Base-by-base conservation (phyloP, 768 basidiomycete genomes). In the Boletus patriciae region DNA sequence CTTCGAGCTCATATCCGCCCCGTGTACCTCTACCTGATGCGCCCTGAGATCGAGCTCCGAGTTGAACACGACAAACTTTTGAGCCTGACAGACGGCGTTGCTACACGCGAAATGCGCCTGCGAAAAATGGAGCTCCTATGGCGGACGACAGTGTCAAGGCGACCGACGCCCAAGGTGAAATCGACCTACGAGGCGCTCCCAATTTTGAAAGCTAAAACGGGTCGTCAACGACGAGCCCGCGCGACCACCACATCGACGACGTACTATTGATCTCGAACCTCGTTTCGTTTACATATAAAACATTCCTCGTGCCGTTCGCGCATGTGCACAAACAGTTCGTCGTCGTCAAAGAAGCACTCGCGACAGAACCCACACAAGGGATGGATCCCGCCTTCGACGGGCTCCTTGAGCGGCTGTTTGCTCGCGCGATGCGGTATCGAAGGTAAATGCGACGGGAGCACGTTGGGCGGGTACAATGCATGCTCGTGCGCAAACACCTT, bases 401-500 rank as follows among this genome's bases (percentile, higher is more conserved):
- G 78, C 6, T 89, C 85, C 57, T 79, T 80, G 15, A 76, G 70
- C 12, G 52, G 66, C 59, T 74, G 76, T 53, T 76, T 78, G 57
- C 74, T 70, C 44, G 69, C 65, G 34, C 74, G 69, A 50, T 74
- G 75, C 23, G 75, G 76, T 67, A 86, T 79, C 0, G 91, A 90
- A 0, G 94, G 94, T 6, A 96, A 77, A 70, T 98, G 94, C 4
- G 83, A 56, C 8, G 82, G 77, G 5, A 96, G 75, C 66, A 86
- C 58, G 70, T 80, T 74, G 7, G 82, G 78, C 2, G 85, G 78
- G 68, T 96, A 99, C 27, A 97, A 70, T 2, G 86, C 83, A 66
- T 98, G 96, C 71, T 99, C 96, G 72, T 99, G 95, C 2, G 92
- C 79, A 70, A 99, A 99, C 38, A 98, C 89, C 64, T 97, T 97